Conservation (phyloP, 192 early-diverging fungal genomes). For the Pilobolus umbonatus region DNA sequence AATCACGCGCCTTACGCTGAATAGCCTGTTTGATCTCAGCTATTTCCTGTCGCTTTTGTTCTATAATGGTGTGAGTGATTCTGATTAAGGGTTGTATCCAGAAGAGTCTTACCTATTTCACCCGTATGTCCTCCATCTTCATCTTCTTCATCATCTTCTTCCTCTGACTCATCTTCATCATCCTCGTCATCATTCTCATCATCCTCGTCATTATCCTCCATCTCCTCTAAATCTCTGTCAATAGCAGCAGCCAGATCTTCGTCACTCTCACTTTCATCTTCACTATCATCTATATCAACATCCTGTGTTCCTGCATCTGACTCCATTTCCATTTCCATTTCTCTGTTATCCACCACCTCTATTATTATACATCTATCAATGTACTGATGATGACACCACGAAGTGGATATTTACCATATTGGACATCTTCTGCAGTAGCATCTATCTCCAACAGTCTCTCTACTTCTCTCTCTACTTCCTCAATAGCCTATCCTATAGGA, state of each 20-base stretch:
- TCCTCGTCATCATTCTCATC: constrained; percentile 51
- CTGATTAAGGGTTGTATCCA: not conserved
- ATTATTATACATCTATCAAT: too few species aligned
- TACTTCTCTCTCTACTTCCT: constrained; percentile 80
- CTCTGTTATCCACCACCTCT: constrained; percentile 34
- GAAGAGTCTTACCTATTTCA: constrained; percentile 31
- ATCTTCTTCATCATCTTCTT: constrained; percentile 46
- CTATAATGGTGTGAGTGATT: constrained; percentile 1
- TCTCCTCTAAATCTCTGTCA: constrained; percentile 39
- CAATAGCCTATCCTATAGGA: constrained; percentile 58
- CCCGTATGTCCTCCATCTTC: constrained; percentile 32
- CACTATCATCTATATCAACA: constrained; percentile 41
- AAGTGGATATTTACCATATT: constrained; percentile 49
- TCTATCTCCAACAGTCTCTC: constrained; percentile 73
- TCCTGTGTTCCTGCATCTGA: constrained; percentile 34
- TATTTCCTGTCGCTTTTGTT: constrained; percentile 58
- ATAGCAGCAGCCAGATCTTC: constrained; percentile 40
- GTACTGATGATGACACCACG: constrained; percentile 7
- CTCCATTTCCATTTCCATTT: constrained; percentile 27
- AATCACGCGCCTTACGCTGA: constrained; percentile 47
- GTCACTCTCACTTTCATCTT: constrained; percentile 39
- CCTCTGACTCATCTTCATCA: constrained; percentile 46
- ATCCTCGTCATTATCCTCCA: constrained; percentile 46
- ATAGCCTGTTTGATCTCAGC: constrained; percentile 54
- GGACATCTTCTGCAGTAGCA: constrained; percentile 64